Evolutionary conservation across 1,284 basidiomycete genomes (phyloP).

Genomic region (Leccinum pachyderme): DNA sequence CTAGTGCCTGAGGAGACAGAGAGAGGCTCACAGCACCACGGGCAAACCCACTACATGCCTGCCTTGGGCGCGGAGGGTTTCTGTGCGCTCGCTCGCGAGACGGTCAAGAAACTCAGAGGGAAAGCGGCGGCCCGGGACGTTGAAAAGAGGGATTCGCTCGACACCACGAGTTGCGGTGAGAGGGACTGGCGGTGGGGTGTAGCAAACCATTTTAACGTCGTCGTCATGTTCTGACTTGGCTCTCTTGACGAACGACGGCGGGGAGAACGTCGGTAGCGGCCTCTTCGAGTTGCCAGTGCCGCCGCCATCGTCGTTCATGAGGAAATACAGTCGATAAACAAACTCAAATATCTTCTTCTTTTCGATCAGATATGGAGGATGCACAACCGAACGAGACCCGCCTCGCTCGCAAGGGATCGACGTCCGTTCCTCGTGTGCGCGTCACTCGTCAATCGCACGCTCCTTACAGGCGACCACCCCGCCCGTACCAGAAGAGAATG

Average conservation of each 20-base stretch:
- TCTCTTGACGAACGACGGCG: constrained; percentile 18
- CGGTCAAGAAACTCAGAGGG: constrained; percentile 13
- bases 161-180: constrained; percentile 26
- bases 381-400: constrained; percentile 44
- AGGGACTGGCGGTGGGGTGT: constrained; percentile 20
- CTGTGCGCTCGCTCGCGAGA: constrained; percentile 20
- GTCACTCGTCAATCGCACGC: not conserved
- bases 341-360: constrained; percentile 15
- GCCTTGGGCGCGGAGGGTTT: constrained; percentile 21
- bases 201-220: constrained; percentile 1
- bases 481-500: not conserved
- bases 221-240: constrained; percentile 20
- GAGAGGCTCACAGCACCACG: constrained; percentile 25
- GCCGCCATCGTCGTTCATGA: constrained; percentile 15
- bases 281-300: constrained; percentile 14
- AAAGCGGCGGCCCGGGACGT: constrained; percentile 4
- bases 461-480: not conserved
- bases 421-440: constrained; percentile 33
- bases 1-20: not conserved
- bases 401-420: constrained; percentile 36
- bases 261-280: constrained; percentile 1
- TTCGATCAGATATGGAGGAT: constrained; percentile 34
- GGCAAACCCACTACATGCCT: constrained; percentile 27
- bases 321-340: constrained; percentile 19
- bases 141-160: constrained; percentile 27